Conservation (phyloP, 2,329 filamentous ascomycete species). For the Pestalotiopsis sp. region DNA sequence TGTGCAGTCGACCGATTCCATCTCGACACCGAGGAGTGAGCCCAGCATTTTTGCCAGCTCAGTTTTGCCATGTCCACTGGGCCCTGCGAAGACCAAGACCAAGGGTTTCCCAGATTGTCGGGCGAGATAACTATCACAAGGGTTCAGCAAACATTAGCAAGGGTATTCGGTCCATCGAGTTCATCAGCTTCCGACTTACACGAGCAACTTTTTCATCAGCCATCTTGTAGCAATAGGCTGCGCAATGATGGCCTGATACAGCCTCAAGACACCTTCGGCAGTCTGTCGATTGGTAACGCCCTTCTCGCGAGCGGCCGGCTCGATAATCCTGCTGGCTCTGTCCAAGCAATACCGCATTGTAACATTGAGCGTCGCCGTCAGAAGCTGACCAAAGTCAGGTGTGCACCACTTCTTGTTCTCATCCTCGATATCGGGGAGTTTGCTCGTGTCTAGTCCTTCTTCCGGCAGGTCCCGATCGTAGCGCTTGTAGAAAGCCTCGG, state of each 20-base stretch:
- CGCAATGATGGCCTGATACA: constrained; percentile 20
- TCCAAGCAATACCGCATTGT: constrained; percentile 25
- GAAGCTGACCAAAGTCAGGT: constrained; percentile 1
- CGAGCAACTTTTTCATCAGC: constrained; percentile 18
- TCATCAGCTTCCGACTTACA: constrained; percentile 11
- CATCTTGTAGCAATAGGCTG: constrained; percentile 19
- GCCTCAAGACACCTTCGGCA: constrained; percentile 17
- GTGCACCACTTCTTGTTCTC: constrained; percentile 20
- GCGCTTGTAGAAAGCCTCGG: constrained; percentile 20
- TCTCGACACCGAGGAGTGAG: constrained; percentile 37
- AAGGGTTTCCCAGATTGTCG: constrained; percentile 33
- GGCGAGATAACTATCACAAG: constrained; percentile 30
- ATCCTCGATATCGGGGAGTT: constrained; percentile 10
- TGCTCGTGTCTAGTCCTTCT: constrained; percentile 15
- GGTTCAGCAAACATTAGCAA: background rate
- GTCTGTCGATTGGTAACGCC: constrained; percentile 15
- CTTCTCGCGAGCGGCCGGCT: constrained; percentile 16
- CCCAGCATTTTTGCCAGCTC: constrained; percentile 46
- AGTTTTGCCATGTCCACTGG: constrained; percentile 52
- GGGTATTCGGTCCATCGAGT: background rate
- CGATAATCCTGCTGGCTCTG: constrained; percentile 15
- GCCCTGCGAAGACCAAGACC: constrained; percentile 45
- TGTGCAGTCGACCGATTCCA: constrained; percentile 42
- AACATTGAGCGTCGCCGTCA: constrained; percentile 19
- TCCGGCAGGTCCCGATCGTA: constrained; percentile 17